phyloP scores from a whole-genome alignment of 139 green algal genomes.

The Zygnema cylindricum region DNA sequence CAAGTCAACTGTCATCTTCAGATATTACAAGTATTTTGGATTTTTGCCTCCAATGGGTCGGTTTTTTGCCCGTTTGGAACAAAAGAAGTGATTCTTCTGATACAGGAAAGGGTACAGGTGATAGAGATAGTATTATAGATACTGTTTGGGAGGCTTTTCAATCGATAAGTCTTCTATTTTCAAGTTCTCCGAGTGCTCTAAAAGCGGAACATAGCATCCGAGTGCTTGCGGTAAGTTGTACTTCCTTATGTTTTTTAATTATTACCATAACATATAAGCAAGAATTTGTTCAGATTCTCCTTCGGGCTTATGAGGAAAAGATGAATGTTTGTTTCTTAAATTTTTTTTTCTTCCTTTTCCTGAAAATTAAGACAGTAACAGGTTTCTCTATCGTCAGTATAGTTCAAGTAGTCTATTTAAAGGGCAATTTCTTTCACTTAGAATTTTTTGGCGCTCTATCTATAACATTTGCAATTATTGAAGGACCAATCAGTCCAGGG shows the following conservation, averaged over 20 bases:
- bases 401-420: too few species aligned
- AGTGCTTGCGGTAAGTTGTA: not conserved
- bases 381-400: too few species aligned
- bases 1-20: not conserved
- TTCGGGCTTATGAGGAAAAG: not conserved
- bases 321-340: too few species aligned
- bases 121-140: not conserved
- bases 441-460: too few species aligned
- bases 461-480: too few species aligned
- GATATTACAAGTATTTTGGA: not conserved
- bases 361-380: too few species aligned
- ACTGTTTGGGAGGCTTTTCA: not conserved
- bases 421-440: too few species aligned
- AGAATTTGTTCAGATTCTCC: not conserved
- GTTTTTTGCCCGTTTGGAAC: not conserved
- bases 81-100: not conserved
- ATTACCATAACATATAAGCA: not conserved
- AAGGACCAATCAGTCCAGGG: too few species aligned
- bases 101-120: not conserved
- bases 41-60: not conserved
- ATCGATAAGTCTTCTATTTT: not conserved
- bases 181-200: not conserved
- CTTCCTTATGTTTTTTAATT: not conserved
- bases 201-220: not conserved
- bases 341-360: too few species aligned